A percentile compares a stretch with the other conserved stretches of the same genome.
Conservation (phyloP, 768 basidiomycete genomes). For the Pisolithus sp. region DNA sequence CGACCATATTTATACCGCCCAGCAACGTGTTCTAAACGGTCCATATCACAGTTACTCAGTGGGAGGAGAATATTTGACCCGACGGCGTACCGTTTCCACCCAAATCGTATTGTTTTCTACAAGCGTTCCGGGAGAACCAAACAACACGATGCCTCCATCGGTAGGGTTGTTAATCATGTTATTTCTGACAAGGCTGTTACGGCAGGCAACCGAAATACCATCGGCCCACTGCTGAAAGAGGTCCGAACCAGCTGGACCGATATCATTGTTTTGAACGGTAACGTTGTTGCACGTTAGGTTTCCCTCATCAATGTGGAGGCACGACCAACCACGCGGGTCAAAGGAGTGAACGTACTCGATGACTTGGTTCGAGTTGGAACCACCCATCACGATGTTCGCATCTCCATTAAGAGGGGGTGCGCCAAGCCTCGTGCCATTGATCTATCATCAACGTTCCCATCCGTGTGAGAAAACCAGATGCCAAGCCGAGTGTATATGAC, state of each 20-base stretch:
- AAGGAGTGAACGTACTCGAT: conserved; percentile 72
- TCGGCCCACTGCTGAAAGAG: conserved; percentile 72
- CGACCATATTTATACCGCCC: conserved; percentile 77
- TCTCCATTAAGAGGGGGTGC: conserved; percentile 52
- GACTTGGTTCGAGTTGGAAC: conserved; percentile 61
- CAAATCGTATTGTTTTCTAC: conserved; percentile 76
- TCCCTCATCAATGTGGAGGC: conserved; percentile 73
- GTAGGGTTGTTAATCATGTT: conserved; percentile 70
- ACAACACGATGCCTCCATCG: conserved; percentile 75
- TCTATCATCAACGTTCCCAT: conserved; percentile 32
- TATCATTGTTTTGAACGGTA: conserved; percentile 74
- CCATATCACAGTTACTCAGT: neutral
- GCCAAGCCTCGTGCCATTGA: conserved; percentile 63
- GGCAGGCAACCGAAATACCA: conserved; percentile 71
- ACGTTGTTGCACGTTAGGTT: conserved; percentile 54
- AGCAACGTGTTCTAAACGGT: conserved; percentile 52
- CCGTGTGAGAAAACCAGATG: conserved; percentile 1
- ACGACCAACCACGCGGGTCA: conserved; percentile 79
- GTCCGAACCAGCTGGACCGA: conserved; percentile 71
- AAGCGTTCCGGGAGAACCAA: conserved; percentile 66
- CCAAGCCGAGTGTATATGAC: too few relatives aligned
- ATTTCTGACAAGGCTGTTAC: conserved; percentile 52
- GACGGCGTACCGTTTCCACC: conserved; percentile 50
- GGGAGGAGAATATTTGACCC: neutral
- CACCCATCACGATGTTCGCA: conserved; percentile 84